phyloP scores from a whole-genome alignment of 1,284 basidiomycete genomes.

The Austroboletus novae-zelandiae region DNA sequence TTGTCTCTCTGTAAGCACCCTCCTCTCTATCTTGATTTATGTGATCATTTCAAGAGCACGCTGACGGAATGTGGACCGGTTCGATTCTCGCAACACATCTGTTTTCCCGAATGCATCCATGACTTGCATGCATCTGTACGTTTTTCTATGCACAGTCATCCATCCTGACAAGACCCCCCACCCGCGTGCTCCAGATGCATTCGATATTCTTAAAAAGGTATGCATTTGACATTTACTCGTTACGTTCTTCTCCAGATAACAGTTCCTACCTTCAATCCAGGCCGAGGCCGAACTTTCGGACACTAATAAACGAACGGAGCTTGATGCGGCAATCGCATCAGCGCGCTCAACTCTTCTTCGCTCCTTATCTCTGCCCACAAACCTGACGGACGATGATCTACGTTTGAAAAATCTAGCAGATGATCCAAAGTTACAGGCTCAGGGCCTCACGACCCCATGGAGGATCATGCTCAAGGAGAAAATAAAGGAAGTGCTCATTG shows the following conservation, averaged over 20 bases:
- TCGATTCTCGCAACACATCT: background rate
- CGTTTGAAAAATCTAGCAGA: conserved; percentile 47
- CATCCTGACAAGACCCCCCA: conserved; percentile 85
- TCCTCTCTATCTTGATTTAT: conserved; percentile 9
- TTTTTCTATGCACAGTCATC: conserved; percentile 61
- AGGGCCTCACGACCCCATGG: conserved; percentile 50
- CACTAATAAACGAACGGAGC: conserved; percentile 68
- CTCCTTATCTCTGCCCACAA: conserved; percentile 53
- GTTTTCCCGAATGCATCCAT: background rate
- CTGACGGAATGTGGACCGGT: conserved; percentile 23
- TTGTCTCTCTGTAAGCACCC: conserved; percentile 69
- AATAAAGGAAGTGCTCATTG: conserved; percentile 76
- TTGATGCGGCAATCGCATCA: conserved; percentile 74
- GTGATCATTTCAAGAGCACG: conserved; percentile 12
- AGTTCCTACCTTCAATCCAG: conserved; percentile 35
- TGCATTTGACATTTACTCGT: conserved; percentile 5
- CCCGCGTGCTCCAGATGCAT: conserved; percentile 76
- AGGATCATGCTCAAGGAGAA: conserved; percentile 60
- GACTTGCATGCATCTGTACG: conserved; percentile 34
- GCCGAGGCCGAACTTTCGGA: conserved; percentile 79
- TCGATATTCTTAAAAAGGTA: conserved; percentile 83
- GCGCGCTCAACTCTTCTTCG: conserved; percentile 65
- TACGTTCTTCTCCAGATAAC: too few relatives aligned
- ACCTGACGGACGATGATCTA: conserved; percentile 54
- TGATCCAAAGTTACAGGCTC: conserved; percentile 33